Conservation (phyloP, 2,329 filamentous ascomycete genomes). For the Aspergillus fructus region DNA sequence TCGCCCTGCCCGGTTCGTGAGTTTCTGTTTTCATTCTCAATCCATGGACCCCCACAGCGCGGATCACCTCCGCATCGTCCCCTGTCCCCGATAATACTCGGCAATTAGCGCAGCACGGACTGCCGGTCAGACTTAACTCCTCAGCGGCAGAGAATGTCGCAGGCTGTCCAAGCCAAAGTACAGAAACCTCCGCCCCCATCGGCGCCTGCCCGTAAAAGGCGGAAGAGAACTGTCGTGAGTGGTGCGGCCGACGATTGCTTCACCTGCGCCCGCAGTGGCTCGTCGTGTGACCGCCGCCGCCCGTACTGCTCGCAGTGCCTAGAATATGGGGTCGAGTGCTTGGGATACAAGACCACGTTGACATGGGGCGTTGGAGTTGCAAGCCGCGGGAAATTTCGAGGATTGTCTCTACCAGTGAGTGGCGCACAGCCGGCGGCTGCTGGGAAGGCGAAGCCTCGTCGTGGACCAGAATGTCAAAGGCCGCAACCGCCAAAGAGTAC, state of each 20-base stretch:
- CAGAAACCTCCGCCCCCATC: conserved; percentile 25
- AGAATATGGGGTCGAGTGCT: conserved; percentile 87
- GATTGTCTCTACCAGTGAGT: conserved; percentile 70
- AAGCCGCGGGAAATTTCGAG: conserved; percentile 89
- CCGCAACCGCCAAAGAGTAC: neutral
- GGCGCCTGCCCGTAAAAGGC: conserved; percentile 59
- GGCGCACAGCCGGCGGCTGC: conserved; percentile 43
- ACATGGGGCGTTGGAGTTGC: conserved; percentile 97
- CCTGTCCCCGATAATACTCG: conserved; percentile 9
- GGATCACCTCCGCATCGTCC: conserved; percentile 17
- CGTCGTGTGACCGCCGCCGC: conserved; percentile 84
- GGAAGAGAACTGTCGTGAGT: conserved; percentile 82
- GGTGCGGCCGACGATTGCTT: conserved; percentile 96
- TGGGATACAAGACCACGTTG: conserved; percentile 92
- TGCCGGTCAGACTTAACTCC: neutral
- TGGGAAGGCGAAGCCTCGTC: conserved; percentile 13
- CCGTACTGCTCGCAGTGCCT: conserved; percentile 96
- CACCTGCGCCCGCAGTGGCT: conserved; percentile 77
- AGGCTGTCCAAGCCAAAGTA: conserved; percentile 24
- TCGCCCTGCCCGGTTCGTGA: neutral
- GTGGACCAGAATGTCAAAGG: neutral
- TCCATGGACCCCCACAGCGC: conserved; percentile 21
- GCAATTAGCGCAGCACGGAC: neutral
- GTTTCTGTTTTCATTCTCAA: neutral
- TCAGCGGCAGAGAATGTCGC: conserved; percentile 16